A percentile compares a stretch with the other conserved stretches of the same genome.
These are phyloP conservation scores for Peniophora sp. DNA, from an alignment of 1,284 basidiomycete species.

Conservation along the genomic window DNA sequence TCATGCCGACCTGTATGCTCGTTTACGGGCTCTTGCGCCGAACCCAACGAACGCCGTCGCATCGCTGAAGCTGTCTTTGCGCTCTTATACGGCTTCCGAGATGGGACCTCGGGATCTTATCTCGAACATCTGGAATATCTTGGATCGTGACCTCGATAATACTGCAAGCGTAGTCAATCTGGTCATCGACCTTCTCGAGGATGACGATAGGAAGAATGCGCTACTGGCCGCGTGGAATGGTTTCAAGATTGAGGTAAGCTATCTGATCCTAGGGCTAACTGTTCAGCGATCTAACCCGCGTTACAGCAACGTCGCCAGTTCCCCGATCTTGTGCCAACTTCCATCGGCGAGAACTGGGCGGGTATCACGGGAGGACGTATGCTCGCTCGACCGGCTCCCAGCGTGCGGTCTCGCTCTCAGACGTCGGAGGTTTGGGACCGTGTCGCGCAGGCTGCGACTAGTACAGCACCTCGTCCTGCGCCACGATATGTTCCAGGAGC, in stretches of 20 bases:
- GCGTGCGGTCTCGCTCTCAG: constrained; percentile 47
- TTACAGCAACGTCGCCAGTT: constrained; percentile 75
- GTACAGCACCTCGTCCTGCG: constrained; percentile 14
- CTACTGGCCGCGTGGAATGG: constrained; percentile 75
- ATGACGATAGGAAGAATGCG: constrained; percentile 77
- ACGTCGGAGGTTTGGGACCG: constrained; percentile 76
- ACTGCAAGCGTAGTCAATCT: constrained; percentile 74
- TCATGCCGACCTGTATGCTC: constrained; percentile 61
- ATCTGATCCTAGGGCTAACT: neutral
- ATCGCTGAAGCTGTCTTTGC: constrained; percentile 75
- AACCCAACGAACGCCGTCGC: constrained; percentile 70
- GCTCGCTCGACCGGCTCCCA: constrained; percentile 67
- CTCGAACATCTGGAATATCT: constrained; percentile 79
- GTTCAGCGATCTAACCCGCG: neutral
- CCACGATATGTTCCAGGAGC: constrained; percentile 15
- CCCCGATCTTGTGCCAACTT: constrained; percentile 64
- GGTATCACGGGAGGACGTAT: constrained; percentile 76
- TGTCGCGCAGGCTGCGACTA: constrained; percentile 72
- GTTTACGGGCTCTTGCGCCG: constrained; percentile 60
- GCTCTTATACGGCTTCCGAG: constrained; percentile 76
- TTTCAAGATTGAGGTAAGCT: constrained; percentile 72
- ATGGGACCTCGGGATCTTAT: constrained; percentile 79
- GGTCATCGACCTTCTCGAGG: constrained; percentile 76
- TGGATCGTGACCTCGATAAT: constrained; percentile 72
- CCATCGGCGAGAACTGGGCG: constrained; percentile 60